Base-by-base conservation (phyloP, 805 yeast species). In the Lipomyces orientalis region DNA sequence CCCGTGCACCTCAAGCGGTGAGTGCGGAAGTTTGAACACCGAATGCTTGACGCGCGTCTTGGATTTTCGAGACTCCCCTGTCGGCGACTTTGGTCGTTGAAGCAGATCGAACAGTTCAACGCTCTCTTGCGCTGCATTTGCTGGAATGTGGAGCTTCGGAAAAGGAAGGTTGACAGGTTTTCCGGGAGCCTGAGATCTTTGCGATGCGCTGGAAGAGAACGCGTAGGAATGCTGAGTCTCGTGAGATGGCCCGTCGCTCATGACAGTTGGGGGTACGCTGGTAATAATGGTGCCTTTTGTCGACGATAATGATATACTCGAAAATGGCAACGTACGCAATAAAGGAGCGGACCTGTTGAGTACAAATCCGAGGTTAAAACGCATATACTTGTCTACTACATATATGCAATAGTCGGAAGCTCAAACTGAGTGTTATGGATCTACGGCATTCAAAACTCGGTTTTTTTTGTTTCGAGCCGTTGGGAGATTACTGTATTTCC, bases 1-100 rank as follows among this genome's bases (percentile, higher is more conserved):
- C 9, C 81, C 76, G 60, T 63, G 63, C 4, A 68, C 59, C 31
- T 58, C 57, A 19, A 35, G 22, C 2, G 52, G 8, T n/a, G 66
- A 52, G 9, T 29, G 22, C 14, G 58, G 60, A 33, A 65, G 34
- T 9, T 55, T 43, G 49, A 67, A 67, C 35, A 51, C 64, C 4
- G 64, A 54, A 25, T 64, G 67, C 63, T 62, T 61, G 29, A 65
- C 60, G 29, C 34, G 51, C 7, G 51, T 62, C 16, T 49, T 54
- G n/a, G 54, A 5, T 51, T 34, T 51, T 29, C 54, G 51, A 31
- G 58, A 16, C 22, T 52, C n/a, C 6, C n/a, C 58, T 29, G 35
- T 59, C 7, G 37, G 22, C 7, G 62, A 34, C 33, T 35, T 33
- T 31, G 51, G 54, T 14, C 22, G 35, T 22, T 56, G 58, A 12